Evolutionary conservation across 352 stramenopile genomes (phyloP), one percentile per base, ranked within the genome.

Genomic region (Pythium rishiriense): DNA sequence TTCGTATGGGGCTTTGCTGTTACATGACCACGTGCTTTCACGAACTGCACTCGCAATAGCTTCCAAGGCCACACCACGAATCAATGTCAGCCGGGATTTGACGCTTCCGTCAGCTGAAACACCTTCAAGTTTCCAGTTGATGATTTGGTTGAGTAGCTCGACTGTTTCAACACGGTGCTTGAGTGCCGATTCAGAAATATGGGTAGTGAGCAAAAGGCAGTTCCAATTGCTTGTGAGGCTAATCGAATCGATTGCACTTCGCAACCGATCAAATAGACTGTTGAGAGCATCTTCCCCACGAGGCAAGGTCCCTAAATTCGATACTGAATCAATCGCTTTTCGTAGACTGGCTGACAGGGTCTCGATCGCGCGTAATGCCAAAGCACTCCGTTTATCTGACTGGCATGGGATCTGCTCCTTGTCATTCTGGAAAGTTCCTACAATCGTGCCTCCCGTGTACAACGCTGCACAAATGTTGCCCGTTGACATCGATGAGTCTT

Each of bases 1-100:
- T 58, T 86, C 62, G 25, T 83, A 68, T 31, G 35, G 22, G 14
- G 17, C 19, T 33, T 25, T 65, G 28, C 39, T 33, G 15, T 47
- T 1, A 6, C 6, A 11, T 9, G 54, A 41, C 55, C 54, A 69
- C 11, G 31, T 45, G 29, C 55, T 54, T 25, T 55, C 35, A 5
- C 12, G 24, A 11, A 33, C 41, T 35, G 50, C 28, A 14, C 48
- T 42, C 1, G 47, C 39, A 19, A 69, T 49, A 2, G 53, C 48
- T 24, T 68, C 66, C 12, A 73, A 56, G 6, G 60, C 48, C 14
- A 66, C 47, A 14, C 29, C 21, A 8, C 59, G 54, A 15, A 52
- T 52, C 10, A 37, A 25, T 7, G 12, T 57, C 4, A 73, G 45
- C 22, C 59, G 58, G 31, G 66, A 56, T 52, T 69, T 68, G 1